Conservation (phyloP, 2,329 filamentous ascomycete species). For the Hirsutella thompsonii region DNA sequence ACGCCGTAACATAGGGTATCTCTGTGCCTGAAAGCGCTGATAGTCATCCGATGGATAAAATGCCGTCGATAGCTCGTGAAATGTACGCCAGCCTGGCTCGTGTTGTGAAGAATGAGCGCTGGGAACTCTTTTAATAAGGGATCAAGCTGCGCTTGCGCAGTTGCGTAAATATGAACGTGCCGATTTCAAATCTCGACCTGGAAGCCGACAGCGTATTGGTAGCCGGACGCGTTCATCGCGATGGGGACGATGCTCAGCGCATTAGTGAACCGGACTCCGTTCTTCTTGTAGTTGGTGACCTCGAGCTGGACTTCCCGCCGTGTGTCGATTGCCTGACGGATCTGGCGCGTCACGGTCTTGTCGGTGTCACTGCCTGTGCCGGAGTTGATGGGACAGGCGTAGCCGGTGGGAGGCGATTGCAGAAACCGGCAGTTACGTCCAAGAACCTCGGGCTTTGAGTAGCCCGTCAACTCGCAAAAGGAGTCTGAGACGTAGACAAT, state of each 20-base stretch:
- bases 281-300: constrained; percentile 71
- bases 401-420: constrained; percentile 53
- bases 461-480: constrained; percentile 69
- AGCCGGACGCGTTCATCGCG: constrained; percentile 47
- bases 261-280: constrained; percentile 70
- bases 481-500: constrained; percentile 78
- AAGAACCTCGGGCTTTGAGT: constrained; percentile 58
- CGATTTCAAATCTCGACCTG: constrained; percentile 51
- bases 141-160: no score
- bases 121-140: no score
- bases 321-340: constrained; percentile 31
- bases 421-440: constrained; percentile 78
- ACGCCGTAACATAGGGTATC: constrained; percentile 3
- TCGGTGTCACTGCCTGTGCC: constrained; percentile 5
- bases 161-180: background rate
- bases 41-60: background rate
- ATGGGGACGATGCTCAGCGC: constrained; percentile 78
- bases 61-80: no score
- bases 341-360: constrained; percentile 43
- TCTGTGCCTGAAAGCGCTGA: constrained; percentile 1
- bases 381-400: background rate
- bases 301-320: constrained; percentile 33
- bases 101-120: background rate
- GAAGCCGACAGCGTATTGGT: constrained; percentile 70
- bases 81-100: no score